Conservation (phyloP, 1,284 basidiomycete species). For the Exobasidium cylindrosporum region DNA sequence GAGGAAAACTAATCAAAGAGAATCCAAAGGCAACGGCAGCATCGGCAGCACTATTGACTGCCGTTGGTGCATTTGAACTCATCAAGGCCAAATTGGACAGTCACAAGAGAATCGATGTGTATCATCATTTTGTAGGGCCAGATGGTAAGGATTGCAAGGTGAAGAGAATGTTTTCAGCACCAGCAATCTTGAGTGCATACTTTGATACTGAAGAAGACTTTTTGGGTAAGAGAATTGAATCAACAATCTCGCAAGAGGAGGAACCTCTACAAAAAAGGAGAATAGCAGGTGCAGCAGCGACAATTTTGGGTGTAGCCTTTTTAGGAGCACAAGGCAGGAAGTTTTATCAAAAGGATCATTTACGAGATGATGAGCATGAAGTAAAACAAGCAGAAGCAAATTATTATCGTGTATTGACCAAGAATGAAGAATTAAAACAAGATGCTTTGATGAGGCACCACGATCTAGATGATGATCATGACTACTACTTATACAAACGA, state of each 20-base stretch:
- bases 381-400: too few species aligned
- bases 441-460: too few species aligned
- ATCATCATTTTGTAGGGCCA: neutral
- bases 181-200: neutral
- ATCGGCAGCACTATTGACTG: neutral
- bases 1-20: neutral
- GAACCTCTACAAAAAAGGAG: neutral
- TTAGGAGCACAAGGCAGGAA: neutral
- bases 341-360: neutral
- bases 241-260: neutral
- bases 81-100: neutral
- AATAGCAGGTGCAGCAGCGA: neutral
- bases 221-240: neutral
- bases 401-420: too few species aligned
- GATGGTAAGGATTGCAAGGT: neutral
- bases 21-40: neutral
- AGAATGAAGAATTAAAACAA: neutral
- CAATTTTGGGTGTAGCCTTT: neutral
- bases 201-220: neutral
- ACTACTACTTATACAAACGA: too few species aligned
- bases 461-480: too few species aligned
- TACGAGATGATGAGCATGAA: neutral
- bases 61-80: neutral
- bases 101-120: neutral
- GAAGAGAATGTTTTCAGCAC: neutral